A percentile compares a stretch with the other conserved stretches of the same genome.
phyloP scores from a whole-genome alignment of 164 flowering plant species.

The Umbellularia californica region DNA sequence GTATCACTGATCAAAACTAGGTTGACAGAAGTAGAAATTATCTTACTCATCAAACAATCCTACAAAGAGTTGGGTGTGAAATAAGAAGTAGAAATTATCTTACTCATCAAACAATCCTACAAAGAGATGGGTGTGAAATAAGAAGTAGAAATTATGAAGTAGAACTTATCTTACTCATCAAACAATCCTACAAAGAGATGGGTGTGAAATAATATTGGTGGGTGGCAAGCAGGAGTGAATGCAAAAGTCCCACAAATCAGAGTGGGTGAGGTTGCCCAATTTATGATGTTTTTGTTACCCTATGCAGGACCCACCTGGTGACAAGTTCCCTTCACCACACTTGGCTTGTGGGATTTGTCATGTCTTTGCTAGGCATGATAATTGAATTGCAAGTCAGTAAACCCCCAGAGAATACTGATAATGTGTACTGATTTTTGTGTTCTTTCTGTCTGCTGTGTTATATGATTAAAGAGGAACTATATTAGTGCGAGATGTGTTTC shows the following conservation, averaged over 20 bases:
- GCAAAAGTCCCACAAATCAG: not conserved
- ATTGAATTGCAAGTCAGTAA: not conserved
- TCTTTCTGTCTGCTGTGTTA: not conserved
- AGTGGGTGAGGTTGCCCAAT: not conserved
- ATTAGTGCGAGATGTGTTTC: constrained; percentile 37
- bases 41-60: not conserved
- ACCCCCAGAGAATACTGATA: not conserved
- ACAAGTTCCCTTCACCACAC: not conserved
- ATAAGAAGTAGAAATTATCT: not conserved
- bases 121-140: too few relatives aligned
- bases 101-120: not conserved
- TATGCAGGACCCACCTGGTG: not conserved
- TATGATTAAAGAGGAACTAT: constrained; percentile 32
- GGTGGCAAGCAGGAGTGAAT: not conserved
- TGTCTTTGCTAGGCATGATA: not conserved
- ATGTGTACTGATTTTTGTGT: constrained; percentile 2
- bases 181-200: not conserved
- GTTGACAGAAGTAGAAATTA: too few relatives aligned
- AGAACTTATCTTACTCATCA: not conserved
- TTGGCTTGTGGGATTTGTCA: not conserved
- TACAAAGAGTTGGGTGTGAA: not conserved
- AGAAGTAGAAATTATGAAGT: too few relatives aligned
- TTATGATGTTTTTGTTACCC: not conserved
- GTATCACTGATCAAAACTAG: too few relatives aligned
- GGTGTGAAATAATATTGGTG: too few relatives aligned